Conservation (phyloP, 202 grass and related monocot genomes). For the Cymbopogon flexuosus region DNA sequence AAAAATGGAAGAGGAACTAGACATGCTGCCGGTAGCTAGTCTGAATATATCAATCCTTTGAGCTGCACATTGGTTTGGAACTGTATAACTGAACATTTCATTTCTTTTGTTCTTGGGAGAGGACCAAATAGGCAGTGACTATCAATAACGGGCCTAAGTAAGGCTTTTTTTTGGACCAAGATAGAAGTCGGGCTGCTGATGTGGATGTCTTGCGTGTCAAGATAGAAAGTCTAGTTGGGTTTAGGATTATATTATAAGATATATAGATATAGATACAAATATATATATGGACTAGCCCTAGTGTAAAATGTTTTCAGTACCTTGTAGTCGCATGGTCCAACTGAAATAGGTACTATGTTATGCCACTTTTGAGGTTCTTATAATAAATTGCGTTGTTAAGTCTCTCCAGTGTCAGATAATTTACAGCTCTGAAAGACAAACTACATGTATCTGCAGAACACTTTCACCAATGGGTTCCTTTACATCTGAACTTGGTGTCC, state of each 20-base stretch:
- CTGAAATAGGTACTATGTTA: conserved; percentile 1
- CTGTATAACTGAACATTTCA: not conserved
- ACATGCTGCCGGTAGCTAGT: not conserved
- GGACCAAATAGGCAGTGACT: not conserved
- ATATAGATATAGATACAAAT: not conserved
- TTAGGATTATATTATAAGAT: not conserved
- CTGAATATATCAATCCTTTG: not conserved
- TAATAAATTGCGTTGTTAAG: conserved; percentile 9
- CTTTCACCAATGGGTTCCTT: conserved; percentile 95
- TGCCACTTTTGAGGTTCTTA: conserved; percentile 5
- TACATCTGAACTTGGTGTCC: conserved; percentile 95
- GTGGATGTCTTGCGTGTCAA: not conserved
- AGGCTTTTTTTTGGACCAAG: not conserved
- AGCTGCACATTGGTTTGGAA: not conserved
- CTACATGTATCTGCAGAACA: conserved; percentile 48
- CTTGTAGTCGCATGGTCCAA: conserved; percentile 10
- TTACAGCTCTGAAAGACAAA: conserved; percentile 6
- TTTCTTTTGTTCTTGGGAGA: not conserved
- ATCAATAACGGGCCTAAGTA: not conserved
- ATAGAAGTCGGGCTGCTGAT: not conserved
- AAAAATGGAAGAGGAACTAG: not conserved
- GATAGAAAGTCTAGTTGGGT: not conserved
- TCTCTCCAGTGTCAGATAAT: conserved; percentile 5
- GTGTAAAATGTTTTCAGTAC: not conserved
- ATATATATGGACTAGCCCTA: not conserved